Evolutionary conservation across 345 rosid genomes (phyloP), one percentile per base, ranked within the genome.

Genomic region (Aethionema arabicum): DNA sequence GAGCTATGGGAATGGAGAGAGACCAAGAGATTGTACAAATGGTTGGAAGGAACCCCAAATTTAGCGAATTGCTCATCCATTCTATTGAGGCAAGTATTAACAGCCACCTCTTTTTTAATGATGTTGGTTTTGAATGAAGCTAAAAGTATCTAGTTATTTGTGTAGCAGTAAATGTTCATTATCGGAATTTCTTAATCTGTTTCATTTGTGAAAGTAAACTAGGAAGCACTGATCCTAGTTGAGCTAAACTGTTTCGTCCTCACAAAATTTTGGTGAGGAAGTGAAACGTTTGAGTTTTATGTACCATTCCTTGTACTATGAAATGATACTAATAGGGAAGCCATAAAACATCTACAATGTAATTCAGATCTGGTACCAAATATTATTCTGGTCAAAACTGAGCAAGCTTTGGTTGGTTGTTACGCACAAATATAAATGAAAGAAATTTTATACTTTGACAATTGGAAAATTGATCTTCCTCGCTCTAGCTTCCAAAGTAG

Each of bases 1-100:
- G 85, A 74, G 97, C 95, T 53, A 89, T 92, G 98, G 95, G 98
- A 63, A 89, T 89, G 97, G 90, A 92, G 76, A 82, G 93, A 58
- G 98, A 89, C 65, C 93, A 87, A 82, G 98, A 92, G 79, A 88
- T 89, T 31, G 93, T 87, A 59, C 93, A 87, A 68, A 87, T 92
- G 97, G 74, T 92, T 29, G 95, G 98, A 66, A 85, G 98, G 78
- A 95, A 89, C 79, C 96, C 97, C 69, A 84, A 86, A 72, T 89
- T 79, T 72, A 68, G 88, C 48, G 80, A 83, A 40, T 74, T 87
- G 42, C 90, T 92, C 68, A 72, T 89, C 67, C 91, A 88, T 40
- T 89, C 98, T 49, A 79, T 92, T 66, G 90, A 89, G 97, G 98
- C 80, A 81, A 77, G 64, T 66, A 52, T 36, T 33, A 21, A 9